A percentile compares a stretch with the other conserved stretches of the same genome.
These are phyloP conservation scores for Batkoa obscura DNA, from an alignment of 371 early-diverging fungal genomes.

Conservation along the genomic window DNA sequence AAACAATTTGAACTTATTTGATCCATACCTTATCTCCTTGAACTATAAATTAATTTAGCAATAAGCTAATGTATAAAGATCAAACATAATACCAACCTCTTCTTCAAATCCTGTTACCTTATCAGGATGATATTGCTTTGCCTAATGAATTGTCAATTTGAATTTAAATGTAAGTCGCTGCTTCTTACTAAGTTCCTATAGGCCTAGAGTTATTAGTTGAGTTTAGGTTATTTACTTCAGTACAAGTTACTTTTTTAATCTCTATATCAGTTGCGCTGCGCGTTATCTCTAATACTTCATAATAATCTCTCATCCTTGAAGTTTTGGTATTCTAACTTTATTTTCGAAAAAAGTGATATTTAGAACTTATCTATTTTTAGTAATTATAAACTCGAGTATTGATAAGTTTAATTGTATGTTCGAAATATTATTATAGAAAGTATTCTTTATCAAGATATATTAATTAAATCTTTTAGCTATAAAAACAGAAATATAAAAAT, in stretches of 20 bases:
- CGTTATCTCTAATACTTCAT: neutral
- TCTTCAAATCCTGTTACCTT: slow-evolving; percentile 32
- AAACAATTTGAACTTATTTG: neutral
- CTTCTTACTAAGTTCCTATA: neutral
- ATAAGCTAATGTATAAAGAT: slow-evolving; percentile 5
- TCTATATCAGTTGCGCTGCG: neutral
- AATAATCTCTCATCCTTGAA: neutral
- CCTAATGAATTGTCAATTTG: slow-evolving; percentile 13
- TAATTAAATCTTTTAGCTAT: too few relatives aligned
- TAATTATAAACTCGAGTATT: too few relatives aligned
- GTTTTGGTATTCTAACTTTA: too few relatives aligned
- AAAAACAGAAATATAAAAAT: too few relatives aligned
- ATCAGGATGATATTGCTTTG: slow-evolving; percentile 94
- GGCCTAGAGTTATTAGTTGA: slow-evolving; percentile 17
- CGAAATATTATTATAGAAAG: too few relatives aligned
- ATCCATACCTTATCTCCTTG: slow-evolving; percentile 10
- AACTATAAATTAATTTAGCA: slow-evolving; percentile 1
- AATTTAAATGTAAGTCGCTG: neutral
- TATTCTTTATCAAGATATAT: too few relatives aligned
- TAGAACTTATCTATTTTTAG: too few relatives aligned
- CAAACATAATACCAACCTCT: neutral
- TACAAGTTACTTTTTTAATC: neutral
- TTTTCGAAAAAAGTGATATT: too few relatives aligned
- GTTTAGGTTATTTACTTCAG: neutral
- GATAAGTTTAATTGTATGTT: too few relatives aligned